Evolutionary conservation across 208 protist species (phyloP).

Genomic region (Acanthamoeba rhysodes): DNA sequence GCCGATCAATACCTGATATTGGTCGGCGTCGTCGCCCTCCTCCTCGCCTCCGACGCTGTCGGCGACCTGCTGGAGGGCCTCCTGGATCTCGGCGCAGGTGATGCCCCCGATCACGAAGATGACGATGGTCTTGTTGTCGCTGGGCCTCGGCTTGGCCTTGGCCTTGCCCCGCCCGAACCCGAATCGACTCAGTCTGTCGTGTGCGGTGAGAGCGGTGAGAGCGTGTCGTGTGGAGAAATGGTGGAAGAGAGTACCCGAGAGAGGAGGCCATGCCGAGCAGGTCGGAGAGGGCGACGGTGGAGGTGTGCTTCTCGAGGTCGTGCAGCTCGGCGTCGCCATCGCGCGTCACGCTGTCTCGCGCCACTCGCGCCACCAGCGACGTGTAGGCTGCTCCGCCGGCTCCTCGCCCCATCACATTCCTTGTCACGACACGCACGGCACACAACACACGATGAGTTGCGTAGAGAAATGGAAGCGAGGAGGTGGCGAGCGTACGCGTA

Average conservation of each 20-base stretch:
- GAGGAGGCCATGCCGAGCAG: constrained; percentile 33
- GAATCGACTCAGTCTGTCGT: neutral
- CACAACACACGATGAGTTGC: no score
- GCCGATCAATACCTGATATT: neutral
- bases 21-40: neutral
- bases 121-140: constrained; percentile 23
- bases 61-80: neutral
- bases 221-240: neutral
- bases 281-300: neutral
- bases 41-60: neutral
- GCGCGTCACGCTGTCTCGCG: neutral
- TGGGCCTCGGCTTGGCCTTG: constrained; percentile 37
- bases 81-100: constrained; percentile 41
- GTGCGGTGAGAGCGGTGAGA: no score
- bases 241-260: neutral
- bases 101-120: constrained; percentile 53
- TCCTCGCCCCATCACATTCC: constrained; percentile 11
- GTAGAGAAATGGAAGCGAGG: no score
- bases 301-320: constrained; percentile 30
- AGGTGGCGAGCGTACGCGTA: neutral
- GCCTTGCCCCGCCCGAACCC: constrained; percentile 7
- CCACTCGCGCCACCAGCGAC: neutral
- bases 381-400: neutral
- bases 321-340: neutral
- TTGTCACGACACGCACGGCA: neutral